Conservation (phyloP, 2,329 filamentous ascomycete species). For the Claviceps sp. region DNA sequence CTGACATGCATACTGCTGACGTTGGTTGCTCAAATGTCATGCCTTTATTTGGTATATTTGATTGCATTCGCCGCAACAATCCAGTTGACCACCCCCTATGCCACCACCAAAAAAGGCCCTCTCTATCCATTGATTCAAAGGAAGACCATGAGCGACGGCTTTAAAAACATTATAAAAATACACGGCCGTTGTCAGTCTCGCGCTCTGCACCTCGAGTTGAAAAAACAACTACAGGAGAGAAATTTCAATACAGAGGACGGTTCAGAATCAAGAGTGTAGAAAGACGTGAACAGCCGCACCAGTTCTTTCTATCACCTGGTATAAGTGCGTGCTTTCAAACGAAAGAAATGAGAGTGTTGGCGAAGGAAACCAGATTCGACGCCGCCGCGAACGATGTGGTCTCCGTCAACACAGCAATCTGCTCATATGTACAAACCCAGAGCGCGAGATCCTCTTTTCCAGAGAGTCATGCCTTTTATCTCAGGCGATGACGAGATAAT, state of each 20-base stretch:
- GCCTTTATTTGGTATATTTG: slow-evolving; percentile 6
- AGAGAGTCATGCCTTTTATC: not conserved
- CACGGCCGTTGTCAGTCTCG: not conserved
- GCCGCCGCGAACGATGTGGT: not conserved
- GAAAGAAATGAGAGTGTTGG: not conserved
- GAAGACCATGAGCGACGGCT: not conserved
- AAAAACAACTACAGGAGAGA: not conserved
- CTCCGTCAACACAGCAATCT: slow-evolving; percentile 1
- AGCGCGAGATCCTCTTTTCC: not conserved
- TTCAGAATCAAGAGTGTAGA: not conserved
- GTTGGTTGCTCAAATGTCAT: not conserved
- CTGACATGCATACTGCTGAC: not conserved
- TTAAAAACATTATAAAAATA: not conserved
- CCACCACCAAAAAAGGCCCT: not conserved
- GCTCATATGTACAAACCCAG: not conserved
- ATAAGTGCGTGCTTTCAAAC: not conserved
- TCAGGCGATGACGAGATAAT: not conserved
- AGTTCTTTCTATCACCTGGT: not conserved
- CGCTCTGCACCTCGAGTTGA: not conserved
- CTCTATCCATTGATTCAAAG: not conserved
- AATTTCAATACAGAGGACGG: not conserved
- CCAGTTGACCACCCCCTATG: not conserved
- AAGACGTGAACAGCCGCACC: not conserved
- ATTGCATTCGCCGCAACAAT: slow-evolving; percentile 12
- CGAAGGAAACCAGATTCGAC: not conserved